Evolutionary conservation across 345 rosid genomes (phyloP), one percentile per base, ranked within the genome.

Genomic region (Melaleuca quinquenervia): DNA sequence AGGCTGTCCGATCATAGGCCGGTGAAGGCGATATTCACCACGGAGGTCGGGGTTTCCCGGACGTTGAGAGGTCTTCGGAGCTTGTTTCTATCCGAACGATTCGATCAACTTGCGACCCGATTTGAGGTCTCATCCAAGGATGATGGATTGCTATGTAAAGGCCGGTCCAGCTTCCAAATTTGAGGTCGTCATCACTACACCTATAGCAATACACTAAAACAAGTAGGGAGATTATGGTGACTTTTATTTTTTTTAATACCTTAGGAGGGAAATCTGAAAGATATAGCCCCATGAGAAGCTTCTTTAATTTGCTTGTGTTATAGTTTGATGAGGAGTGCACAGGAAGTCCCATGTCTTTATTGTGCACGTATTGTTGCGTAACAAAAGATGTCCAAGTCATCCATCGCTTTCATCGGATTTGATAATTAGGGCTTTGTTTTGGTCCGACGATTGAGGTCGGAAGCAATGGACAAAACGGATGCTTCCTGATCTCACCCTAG

Each of bases 81-180:
- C 75, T 85, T 93, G 49, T 92, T 94, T 82, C 70, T 90, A 48
- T 94, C 95, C 0, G 95, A 94, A 60, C 91, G 95, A 56, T 89
- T 92, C 82, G 92, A 95, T n/a, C 86, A 88, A 50, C 82, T 84
- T 5, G 62, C 89, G 50, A 84, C 53, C 85, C 88, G 49, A 11
- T 87, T 87, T 52, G 88, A 89, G 16, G 52, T 90, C 15, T 74
- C 91, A 1, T 62, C 89, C 14, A 90, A 91, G 70, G 87, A 88
- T 83, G 87, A 82, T 85, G 85, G 83, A 84, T 87, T 83, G 80
- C 80, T 70, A 86, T 86, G 87, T 88, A 87, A 87, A 58, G 49
- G 82, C 50, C 85, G 90, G 90, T 86, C 90, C 32, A 88, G 91
- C 89, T 91, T 90, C 78, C 52, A 84, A 51, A 64, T 89, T 26